Evolutionary conservation across 192 early-diverging fungal genomes (phyloP).

Genomic region (Umbelopsis vinacea): DNA sequence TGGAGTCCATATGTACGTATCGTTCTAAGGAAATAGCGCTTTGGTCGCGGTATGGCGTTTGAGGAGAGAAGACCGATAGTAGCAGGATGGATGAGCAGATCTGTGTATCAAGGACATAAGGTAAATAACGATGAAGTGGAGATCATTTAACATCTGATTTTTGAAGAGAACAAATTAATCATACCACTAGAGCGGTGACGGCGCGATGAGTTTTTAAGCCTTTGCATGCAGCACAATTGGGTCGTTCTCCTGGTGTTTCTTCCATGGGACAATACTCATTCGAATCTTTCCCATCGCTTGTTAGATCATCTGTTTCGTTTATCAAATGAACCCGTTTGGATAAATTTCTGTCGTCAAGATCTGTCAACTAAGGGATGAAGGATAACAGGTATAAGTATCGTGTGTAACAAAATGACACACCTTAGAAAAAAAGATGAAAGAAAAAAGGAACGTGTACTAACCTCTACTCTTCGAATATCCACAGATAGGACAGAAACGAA

Average conservation of each 20-base stretch:
- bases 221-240: conserved; percentile 31
- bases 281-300: conserved; percentile 2
- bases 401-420: too few relatives aligned
- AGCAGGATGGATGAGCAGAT: conserved; percentile 2
- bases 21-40: not conserved
- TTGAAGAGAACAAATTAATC: not conserved
- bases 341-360: conserved; percentile 31
- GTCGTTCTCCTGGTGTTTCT: conserved; percentile 8
- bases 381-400: not conserved
- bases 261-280: conserved; percentile 28
- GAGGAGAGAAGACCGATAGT: not conserved
- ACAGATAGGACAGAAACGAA: conserved; percentile 80
- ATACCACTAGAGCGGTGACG: conserved; percentile 34
- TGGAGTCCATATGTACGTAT: conserved; percentile 11
- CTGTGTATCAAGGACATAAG: not conserved
- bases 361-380: conserved; percentile 25
- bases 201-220: conserved; percentile 41
- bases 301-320: conserved; percentile 8
- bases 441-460: conserved; percentile 26
- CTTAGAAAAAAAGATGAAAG: not conserved
- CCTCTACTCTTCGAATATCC: conserved; percentile 80
- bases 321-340: conserved; percentile 36
- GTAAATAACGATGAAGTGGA: too few relatives aligned
- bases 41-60: not conserved
- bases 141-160: not conserved